phyloP scores from a whole-genome alignment of 169 alveolate genomes.

The Plasmodium adleri region DNA sequence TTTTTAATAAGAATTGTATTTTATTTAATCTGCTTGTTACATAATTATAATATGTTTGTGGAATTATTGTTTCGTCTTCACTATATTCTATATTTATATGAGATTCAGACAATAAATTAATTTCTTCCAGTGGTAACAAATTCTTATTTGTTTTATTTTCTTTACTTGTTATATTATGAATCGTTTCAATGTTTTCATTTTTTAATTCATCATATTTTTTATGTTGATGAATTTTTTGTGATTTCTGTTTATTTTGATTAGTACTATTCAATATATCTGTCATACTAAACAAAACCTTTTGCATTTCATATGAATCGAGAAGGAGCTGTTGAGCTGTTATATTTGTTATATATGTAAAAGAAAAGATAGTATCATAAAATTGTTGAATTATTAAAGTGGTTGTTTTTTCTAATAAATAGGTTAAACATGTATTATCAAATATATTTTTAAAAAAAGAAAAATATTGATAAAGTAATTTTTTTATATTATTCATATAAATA shows the following conservation, averaged over 20 bases:
- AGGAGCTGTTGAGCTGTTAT: slow-evolving; percentile 81
- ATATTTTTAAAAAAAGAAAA: slow-evolving; percentile 57
- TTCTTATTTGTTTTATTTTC: neutral
- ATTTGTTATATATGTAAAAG: slow-evolving; percentile 77
- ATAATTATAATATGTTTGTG: slow-evolving; percentile 64
- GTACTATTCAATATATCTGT: neutral
- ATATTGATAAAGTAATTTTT: slow-evolving; percentile 24
- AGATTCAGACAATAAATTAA: too few species aligned
- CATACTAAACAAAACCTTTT: slow-evolving; percentile 57
- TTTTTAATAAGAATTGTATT: slow-evolving; percentile 55
- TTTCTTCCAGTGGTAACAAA: too few species aligned
- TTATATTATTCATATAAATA: slow-evolving; percentile 13
- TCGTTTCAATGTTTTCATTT: neutral
- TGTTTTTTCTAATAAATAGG: slow-evolving; percentile 82
- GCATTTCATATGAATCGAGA: slow-evolving; percentile 79
- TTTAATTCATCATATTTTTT: neutral
- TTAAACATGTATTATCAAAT: slow-evolving; percentile 73
- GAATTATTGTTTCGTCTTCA: slow-evolving; percentile 3
- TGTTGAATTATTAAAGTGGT: slow-evolving; percentile 78
- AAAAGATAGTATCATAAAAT: slow-evolving; percentile 79
- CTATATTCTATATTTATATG: too few species aligned
- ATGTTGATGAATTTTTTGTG: neutral
- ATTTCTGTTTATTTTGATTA: neutral
- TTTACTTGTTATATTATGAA: neutral
- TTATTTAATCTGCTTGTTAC: slow-evolving; percentile 40